Percentiles rank a stretch among this genome's conserved stretches.
These are phyloP conservation scores for Chaetomiaceae sp. DNA, from an alignment of 2,329 filamentous ascomycete genomes.

Conservation along the genomic window DNA sequence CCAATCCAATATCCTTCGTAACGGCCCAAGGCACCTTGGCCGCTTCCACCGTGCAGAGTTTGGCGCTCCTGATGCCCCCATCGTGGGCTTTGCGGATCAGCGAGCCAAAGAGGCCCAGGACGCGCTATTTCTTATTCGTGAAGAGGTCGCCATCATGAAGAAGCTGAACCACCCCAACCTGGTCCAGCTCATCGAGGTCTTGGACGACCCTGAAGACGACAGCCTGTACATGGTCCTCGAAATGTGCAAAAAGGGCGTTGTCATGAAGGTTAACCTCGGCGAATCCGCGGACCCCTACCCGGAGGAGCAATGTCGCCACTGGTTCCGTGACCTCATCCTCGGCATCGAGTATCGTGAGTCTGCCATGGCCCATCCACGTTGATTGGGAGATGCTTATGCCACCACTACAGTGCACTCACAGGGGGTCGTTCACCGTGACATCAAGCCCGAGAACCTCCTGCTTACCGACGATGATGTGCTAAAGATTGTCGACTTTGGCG, in stretches of 20 bases:
- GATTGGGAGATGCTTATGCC: not conserved
- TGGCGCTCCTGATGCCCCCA: conserved; percentile 23
- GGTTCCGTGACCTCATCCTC: conserved; percentile 91
- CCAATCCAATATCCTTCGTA: conserved; percentile 74
- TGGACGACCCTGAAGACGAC: conserved; percentile 93
- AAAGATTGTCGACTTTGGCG: conserved; percentile 98
- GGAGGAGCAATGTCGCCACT: conserved; percentile 76
- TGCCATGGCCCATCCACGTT: not conserved
- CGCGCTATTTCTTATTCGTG: conserved; percentile 80
- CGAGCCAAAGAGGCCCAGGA: conserved; percentile 60
- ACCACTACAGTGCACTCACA: conserved; percentile 73
- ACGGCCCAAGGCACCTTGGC: conserved; percentile 20
- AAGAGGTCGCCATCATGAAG: conserved; percentile 99
- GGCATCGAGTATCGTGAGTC: conserved; percentile 85
- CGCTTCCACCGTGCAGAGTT: conserved; percentile 26
- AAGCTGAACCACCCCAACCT: conserved; percentile 93
- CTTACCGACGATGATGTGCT: conserved; percentile 88
- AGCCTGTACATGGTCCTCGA: conserved; percentile 98
- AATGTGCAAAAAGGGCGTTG: conserved; percentile 96
- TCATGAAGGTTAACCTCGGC: conserved; percentile 92
- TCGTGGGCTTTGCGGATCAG: conserved; percentile 33
- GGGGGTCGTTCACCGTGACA: conserved; percentile 91
- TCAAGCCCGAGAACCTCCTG: conserved; percentile 95
- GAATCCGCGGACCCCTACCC: conserved; percentile 77
- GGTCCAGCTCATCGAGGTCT: conserved; percentile 87